A percentile compares a stretch with the other conserved stretches of the same genome.
These are phyloP conservation scores for Lantana camara DNA, from an alignment of 257 asterid genomes.

Conservation along the genomic window DNA sequence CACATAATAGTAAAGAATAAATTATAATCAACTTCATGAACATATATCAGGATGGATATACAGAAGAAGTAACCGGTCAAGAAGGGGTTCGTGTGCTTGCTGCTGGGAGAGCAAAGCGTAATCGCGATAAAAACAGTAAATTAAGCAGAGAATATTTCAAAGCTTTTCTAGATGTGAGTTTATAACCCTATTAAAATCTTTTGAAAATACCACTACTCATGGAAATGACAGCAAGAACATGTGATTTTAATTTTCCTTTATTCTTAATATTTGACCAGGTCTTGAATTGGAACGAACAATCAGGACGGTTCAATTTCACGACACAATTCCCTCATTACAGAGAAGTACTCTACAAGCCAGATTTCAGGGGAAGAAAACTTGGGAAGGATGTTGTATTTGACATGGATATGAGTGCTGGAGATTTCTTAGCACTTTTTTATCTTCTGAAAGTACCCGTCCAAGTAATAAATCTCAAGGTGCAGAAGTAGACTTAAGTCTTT, in stretches of 20 bases:
- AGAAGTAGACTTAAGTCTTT: too few relatives aligned
- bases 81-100: slow-evolving; percentile 71
- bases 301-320: slow-evolving; percentile 70
- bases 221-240: too few relatives aligned
- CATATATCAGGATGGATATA: slow-evolving; percentile 67
- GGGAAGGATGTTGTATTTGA: slow-evolving; percentile 78
- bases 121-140: slow-evolving; percentile 38
- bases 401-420: slow-evolving; percentile 98
- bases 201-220: too few relatives aligned
- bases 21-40: too few relatives aligned
- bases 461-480: slow-evolving; percentile 75
- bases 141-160: slow-evolving; percentile 56
- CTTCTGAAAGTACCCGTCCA: slow-evolving; percentile 77
- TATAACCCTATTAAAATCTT: neutral
- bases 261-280: slow-evolving; percentile 44
- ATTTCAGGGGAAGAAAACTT: slow-evolving; percentile 43
- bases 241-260: neutral
- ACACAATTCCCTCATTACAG: slow-evolving; percentile 58
- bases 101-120: slow-evolving; percentile 79
- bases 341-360: slow-evolving; percentile 58
- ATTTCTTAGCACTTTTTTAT: slow-evolving; percentile 79
- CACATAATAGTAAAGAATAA: too few relatives aligned
- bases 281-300: slow-evolving; percentile 52
- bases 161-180: slow-evolving; percentile 73
- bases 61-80: slow-evolving; percentile 48